These are phyloP conservation scores for Hura crepitans DNA, from an alignment of 441 rosid genomes.

Conservation along the genomic window DNA sequence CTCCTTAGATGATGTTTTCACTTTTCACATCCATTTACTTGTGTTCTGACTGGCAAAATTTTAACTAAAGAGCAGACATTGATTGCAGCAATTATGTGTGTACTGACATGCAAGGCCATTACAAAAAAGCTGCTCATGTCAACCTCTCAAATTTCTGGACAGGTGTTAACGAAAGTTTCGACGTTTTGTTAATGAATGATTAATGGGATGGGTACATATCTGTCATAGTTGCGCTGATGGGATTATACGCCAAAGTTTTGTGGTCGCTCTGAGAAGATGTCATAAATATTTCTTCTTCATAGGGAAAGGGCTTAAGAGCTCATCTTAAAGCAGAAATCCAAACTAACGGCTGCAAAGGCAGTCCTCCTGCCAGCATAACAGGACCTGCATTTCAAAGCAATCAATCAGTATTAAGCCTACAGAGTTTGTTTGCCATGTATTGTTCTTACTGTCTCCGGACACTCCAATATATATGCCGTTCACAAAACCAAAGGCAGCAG, in stretches of 20 bases:
- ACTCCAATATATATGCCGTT: slow-evolving; percentile 61
- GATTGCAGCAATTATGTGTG: not conserved
- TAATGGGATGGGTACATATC: no score
- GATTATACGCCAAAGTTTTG: no score
- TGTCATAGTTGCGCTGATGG: no score
- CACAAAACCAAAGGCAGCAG: slow-evolving; percentile 72
- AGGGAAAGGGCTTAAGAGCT: slow-evolving; percentile 65
- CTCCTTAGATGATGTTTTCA: not conserved
- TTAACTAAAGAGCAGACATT: not conserved
- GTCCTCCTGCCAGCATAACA: slow-evolving; percentile 47
- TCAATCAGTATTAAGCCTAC: not conserved
- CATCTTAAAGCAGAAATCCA: slow-evolving; percentile 70
- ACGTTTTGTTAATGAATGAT: no score
- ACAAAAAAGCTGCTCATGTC: not conserved
- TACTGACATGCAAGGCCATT: no score
- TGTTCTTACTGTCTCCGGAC: no score
- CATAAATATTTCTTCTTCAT: slow-evolving; percentile 23
- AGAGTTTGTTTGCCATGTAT: no score
- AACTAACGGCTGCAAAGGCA: slow-evolving; percentile 58
- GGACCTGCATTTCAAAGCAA: slow-evolving; percentile 47
- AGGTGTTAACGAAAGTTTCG: not conserved
- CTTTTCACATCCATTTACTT: not conserved
- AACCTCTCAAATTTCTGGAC: not conserved
- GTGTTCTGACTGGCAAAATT: not conserved
- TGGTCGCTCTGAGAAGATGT: not conserved